Conservation (phyloP, 1,284 basidiomycete genomes). For the Melanopsichium pennsylvanicum region DNA sequence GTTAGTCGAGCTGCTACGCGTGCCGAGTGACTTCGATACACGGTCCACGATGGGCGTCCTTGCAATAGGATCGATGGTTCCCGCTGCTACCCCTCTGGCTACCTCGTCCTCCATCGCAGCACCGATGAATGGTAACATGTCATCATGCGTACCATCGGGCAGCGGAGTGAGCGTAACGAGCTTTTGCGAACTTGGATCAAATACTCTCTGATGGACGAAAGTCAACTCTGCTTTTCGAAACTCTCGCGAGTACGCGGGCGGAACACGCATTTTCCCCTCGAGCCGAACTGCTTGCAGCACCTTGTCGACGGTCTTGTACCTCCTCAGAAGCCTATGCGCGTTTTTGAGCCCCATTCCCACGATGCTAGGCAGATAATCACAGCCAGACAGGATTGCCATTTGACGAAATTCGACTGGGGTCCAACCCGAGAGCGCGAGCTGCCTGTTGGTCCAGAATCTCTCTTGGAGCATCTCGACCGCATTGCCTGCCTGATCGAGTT, state of each 20-base stretch:
- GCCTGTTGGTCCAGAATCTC: constrained; percentile 77
- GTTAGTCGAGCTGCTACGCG: constrained; percentile 17
- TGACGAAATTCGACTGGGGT: constrained; percentile 85
- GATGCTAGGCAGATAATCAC: constrained; percentile 78
- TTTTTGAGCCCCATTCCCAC: constrained; percentile 74
- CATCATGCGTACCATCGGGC: constrained; percentile 45
- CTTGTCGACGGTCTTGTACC: constrained; percentile 85
- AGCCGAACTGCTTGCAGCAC: constrained; percentile 80
- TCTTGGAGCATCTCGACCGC: constrained; percentile 81
- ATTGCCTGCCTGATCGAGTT: constrained; percentile 69
- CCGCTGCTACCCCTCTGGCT: constrained; percentile 74
- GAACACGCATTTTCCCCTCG: constrained; percentile 86
- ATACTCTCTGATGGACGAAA: constrained; percentile 93
- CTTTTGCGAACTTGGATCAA: constrained; percentile 72
- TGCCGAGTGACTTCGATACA: constrained; percentile 8
- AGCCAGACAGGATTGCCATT: constrained; percentile 96
- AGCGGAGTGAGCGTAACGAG: constrained; percentile 55
- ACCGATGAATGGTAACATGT: constrained; percentile 57
- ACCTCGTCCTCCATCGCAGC: constrained; percentile 53
- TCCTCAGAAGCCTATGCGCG: constrained; percentile 82
- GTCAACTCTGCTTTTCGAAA: constrained; percentile 81
- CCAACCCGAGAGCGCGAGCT: constrained; percentile 86
- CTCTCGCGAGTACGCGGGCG: constrained; percentile 73
- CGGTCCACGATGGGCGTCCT: constrained; percentile 71
- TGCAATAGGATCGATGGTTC: constrained; percentile 81